These are phyloP conservation scores for Fusarium verticillioides DNA, from an alignment of 2,329 filamentous ascomycete genomes.

Conservation along the genomic window DNA sequence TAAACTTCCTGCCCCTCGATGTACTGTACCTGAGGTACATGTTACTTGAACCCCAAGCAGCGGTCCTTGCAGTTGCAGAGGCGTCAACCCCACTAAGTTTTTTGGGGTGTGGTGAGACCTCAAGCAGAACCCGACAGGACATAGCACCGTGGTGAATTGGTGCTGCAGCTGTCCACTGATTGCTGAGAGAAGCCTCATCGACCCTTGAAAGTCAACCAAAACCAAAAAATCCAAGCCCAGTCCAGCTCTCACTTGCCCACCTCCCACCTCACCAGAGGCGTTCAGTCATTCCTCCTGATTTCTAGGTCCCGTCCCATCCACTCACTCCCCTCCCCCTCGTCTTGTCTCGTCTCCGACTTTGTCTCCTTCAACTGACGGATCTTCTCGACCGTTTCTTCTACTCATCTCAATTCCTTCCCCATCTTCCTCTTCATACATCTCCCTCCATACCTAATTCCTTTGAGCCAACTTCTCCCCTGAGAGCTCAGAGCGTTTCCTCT, in stretches of 20 bases:
- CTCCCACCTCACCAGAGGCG: constrained; percentile 39
- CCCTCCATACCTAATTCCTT: constrained; percentile 45
- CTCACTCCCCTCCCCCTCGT: constrained; percentile 28
- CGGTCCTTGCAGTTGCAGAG: constrained; percentile 15
- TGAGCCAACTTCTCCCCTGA: constrained; percentile 35
- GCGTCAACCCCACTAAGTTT: constrained; percentile 43
- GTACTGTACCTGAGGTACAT: constrained; percentile 36
- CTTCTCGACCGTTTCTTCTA: constrained; percentile 40
- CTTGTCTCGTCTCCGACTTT: constrained; percentile 20
- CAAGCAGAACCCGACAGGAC: constrained; percentile 10
- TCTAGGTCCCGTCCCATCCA: constrained; percentile 33
- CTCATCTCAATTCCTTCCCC: constrained; percentile 34
- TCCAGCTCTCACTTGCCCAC: constrained; percentile 44
- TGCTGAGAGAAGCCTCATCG: constrained; percentile 41
- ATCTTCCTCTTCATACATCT: constrained; percentile 37
- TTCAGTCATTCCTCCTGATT: constrained; percentile 45
- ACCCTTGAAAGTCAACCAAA: constrained; percentile 44
- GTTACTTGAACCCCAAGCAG: constrained; percentile 30
- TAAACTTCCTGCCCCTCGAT: constrained; percentile 13
- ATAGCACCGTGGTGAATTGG: constrained; percentile 21
- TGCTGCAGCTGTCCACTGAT: constrained; percentile 20
- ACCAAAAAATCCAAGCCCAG: constrained; percentile 44
- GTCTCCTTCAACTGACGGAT: constrained; percentile 42
- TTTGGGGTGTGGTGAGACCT: constrained; percentile 34
- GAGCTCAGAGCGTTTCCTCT: constrained; percentile 44